Evolutionary conservation across 2,329 filamentous ascomycete genomes (phyloP), one percentile per base, ranked within the genome.

Genomic region (Dactylella cylindrospora): DNA sequence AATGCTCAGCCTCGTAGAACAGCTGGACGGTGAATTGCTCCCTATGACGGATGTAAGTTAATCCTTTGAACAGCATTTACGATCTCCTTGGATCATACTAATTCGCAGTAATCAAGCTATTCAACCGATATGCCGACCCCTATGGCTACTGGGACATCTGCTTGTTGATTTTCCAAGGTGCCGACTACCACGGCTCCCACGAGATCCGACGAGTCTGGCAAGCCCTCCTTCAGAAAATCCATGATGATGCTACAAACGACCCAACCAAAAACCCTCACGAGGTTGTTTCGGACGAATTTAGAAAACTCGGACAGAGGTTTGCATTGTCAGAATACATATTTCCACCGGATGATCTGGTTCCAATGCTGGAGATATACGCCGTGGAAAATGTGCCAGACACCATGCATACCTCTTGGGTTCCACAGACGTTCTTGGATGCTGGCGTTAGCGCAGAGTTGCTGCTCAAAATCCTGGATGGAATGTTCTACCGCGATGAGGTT

Each of bases 101-200:
- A 71, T 65, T 57, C 6, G 65, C 20, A 7, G 26, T 43, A 51
- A 19, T 22, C 2, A 70, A 94, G 84, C 82, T 98, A n/a, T 98
- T 89, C 76, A 95, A 97, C 71, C 77, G 83, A 65, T 98, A 90
- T 69, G 89, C 90, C 51, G 90, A 96, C 70, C 85, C 88, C 70
- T 93, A 89, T 1, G 85, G 84, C 43, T 98, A 98, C 77, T 91
- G 90, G 74, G 93, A 97, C 71, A 81, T 98, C 44, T 95, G 88
- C 71, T 81, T 98, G 6, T 79, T 91, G 60, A 95, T 98, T 70
- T 97, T 90, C 76, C 86, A 94, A 72, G 82, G 86, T 1, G 91
- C 91, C 38, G 90, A 97, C 73, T 88, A 95, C 76, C 86, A 91
- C 68, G 94, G 91, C 69, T 79, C 88, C 1, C 84, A 87, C 33